Conservation (phyloP, 2,329 filamentous ascomycete species). For the Fusarium sp. region DNA sequence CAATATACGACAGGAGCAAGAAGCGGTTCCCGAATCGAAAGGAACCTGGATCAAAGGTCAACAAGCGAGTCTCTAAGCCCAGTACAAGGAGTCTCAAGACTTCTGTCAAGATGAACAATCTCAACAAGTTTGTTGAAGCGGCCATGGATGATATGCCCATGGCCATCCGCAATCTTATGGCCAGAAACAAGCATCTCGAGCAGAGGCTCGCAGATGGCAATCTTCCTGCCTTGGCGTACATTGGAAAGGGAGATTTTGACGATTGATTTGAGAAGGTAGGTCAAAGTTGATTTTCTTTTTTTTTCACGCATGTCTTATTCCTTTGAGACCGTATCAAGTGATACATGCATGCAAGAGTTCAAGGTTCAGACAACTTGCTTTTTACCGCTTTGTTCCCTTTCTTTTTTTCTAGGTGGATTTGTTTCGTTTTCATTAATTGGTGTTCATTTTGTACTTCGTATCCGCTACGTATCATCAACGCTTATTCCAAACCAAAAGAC, state of each 20-base stretch:
- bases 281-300: not conserved
- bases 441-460: not conserved
- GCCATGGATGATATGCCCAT: conserved; percentile 28
- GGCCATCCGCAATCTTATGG: conserved; percentile 35
- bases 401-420: not conserved
- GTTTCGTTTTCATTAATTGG: not conserved
- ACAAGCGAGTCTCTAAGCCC: conserved; percentile 7
- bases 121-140: conserved; percentile 1
- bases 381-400: not conserved
- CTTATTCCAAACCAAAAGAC: conserved; percentile 19
- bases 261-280: not conserved
- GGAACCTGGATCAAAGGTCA: not conserved
- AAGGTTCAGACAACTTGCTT: not conserved
- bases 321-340: not conserved
- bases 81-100: not conserved
- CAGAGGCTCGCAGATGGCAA: conserved; percentile 5
- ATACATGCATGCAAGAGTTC: conserved; percentile 3
- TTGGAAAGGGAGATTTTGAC: not conserved
- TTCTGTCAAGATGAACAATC: not conserved
- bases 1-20: not conserved
- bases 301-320: not conserved
- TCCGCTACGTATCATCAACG: not conserved
- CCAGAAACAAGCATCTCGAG: conserved; percentile 23
- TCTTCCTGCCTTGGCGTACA: conserved; percentile 14
- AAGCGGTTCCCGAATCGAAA: not conserved